Percentiles rank a stretch among this genome's conserved stretches.
phyloP scores from a whole-genome alignment of 306 rosid genomes.

The Castanea crenata region DNA sequence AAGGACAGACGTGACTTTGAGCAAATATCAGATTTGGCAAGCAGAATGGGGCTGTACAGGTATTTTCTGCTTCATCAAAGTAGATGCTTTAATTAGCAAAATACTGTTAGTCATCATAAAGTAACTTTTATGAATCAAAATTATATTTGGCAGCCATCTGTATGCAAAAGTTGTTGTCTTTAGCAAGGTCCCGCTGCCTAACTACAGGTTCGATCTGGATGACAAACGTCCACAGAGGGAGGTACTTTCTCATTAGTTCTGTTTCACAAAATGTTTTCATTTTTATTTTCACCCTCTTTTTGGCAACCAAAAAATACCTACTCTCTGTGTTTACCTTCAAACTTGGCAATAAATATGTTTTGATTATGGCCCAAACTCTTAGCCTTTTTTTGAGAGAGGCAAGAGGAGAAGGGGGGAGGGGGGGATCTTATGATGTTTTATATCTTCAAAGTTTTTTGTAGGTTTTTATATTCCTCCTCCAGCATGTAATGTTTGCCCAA shows the following conservation, averaged over 20 bases:
- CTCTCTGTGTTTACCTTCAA: neutral
- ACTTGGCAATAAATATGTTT: neutral
- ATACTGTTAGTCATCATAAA: conserved; percentile 6
- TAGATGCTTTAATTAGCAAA: neutral
- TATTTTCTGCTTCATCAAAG: conserved; percentile 24
- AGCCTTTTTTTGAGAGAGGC: neutral
- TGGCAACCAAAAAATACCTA: neutral
- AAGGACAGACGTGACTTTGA: conserved; percentile 82
- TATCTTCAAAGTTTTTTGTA: neutral
- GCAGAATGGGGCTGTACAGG: conserved; percentile 84
- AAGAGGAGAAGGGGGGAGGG: too few relatives aligned
- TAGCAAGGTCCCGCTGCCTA: conserved; percentile 87
- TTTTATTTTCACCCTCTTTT: neutral
- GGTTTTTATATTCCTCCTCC: neutral
- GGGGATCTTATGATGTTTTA: neutral
- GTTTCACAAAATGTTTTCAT: neutral
- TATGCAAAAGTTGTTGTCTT: conserved; percentile 80
- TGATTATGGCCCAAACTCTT: neutral
- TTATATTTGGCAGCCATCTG: conserved; percentile 68
- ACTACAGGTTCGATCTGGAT: conserved; percentile 94
- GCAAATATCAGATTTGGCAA: conserved; percentile 64
- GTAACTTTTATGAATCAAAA: conserved; percentile 18
- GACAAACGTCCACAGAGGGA: conserved; percentile 90
- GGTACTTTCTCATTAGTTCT: conserved; percentile 39
- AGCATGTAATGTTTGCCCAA: neutral